phyloP scores from a whole-genome alignment of 306 rosid genomes.

The Medicago ruthenica region DNA sequence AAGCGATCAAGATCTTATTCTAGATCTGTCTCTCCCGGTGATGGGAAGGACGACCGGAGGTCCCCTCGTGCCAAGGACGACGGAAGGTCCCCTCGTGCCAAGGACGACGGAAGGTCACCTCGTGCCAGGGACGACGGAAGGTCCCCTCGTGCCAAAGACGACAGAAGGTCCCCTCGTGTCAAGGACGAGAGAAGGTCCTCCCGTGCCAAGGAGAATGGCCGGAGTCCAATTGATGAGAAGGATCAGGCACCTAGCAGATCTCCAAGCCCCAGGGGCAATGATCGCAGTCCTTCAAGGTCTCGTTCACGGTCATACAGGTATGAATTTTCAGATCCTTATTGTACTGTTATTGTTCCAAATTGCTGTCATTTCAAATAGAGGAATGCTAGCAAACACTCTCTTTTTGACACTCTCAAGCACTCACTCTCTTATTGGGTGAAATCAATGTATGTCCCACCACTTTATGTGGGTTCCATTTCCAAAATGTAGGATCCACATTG shows the following conservation, averaged over 20 bases:
- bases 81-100: slow-evolving; percentile 30
- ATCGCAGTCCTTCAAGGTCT: slow-evolving; percentile 64
- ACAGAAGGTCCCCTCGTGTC: background rate
- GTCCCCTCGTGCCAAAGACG: slow-evolving; percentile 26
- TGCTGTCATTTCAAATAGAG: slow-evolving; percentile 21
- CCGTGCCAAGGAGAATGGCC: slow-evolving; percentile 63
- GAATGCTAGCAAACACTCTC: too few species aligned
- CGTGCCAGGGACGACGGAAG: slow-evolving; percentile 30
- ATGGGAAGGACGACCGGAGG: slow-evolving; percentile 24
- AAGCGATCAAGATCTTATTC: slow-evolving; percentile 79
- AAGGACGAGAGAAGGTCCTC: slow-evolving; percentile 61
- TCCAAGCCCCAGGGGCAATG: slow-evolving; percentile 59
- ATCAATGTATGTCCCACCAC: too few species aligned
- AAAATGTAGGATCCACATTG: too few species aligned
- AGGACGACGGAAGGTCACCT: background rate
- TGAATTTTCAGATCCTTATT: slow-evolving; percentile 39
- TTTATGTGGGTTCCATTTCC: too few species aligned
- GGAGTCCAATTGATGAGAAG: slow-evolving; percentile 54
- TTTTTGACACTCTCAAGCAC: too few species aligned
- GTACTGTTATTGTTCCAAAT: background rate
- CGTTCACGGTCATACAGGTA: slow-evolving; percentile 78
- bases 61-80: slow-evolving; percentile 32
- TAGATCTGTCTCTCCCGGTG: slow-evolving; percentile 65
- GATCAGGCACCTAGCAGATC: slow-evolving; percentile 60
- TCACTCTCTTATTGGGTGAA: too few species aligned